phyloP scores from a whole-genome alignment of 2,329 filamentous ascomycete genomes.

The Teratosphaeriaceae sp. region DNA sequence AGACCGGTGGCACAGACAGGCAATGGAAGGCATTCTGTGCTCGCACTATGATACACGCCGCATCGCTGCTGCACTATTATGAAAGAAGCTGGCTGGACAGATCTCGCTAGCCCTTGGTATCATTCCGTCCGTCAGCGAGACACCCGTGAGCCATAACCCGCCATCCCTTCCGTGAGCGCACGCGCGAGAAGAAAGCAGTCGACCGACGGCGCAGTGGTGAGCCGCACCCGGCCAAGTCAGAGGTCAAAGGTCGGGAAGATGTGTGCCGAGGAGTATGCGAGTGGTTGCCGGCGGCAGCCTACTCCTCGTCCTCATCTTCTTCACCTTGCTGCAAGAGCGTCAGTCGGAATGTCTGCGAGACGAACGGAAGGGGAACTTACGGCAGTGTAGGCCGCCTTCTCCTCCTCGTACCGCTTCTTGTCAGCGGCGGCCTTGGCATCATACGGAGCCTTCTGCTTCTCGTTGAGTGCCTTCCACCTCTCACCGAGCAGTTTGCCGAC shows the following conservation, averaged over 20 bases:
- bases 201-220: background rate
- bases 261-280: background rate
- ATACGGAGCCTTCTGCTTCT: slow-evolving; percentile 88
- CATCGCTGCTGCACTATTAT: slow-evolving; percentile 7
- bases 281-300: background rate
- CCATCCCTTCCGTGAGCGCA: slow-evolving; percentile 3
- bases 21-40: background rate
- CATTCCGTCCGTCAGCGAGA: slow-evolving; percentile 4
- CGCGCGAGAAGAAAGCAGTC: slow-evolving; percentile 2
- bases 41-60: slow-evolving; percentile 10
- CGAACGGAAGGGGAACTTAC: slow-evolving; percentile 47
- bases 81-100: slow-evolving; percentile 9
- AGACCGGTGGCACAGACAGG: background rate
- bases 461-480: slow-evolving; percentile 94
- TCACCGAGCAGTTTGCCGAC: slow-evolving; percentile 98
- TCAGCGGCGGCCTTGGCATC: slow-evolving; percentile 94
- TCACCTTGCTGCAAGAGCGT: slow-evolving; percentile 26
- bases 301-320: slow-evolving; percentile 31
- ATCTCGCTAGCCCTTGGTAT: slow-evolving; percentile 13
- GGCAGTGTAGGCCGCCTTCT: slow-evolving; percentile 83
- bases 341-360: background rate
- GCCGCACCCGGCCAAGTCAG: background rate
- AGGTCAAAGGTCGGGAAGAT: background rate
- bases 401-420: slow-evolving; percentile 99
- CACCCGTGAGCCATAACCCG: slow-evolving; percentile 4